phyloP scores from a whole-genome alignment of 139 green algal species.

The Picochlorum sp. region DNA sequence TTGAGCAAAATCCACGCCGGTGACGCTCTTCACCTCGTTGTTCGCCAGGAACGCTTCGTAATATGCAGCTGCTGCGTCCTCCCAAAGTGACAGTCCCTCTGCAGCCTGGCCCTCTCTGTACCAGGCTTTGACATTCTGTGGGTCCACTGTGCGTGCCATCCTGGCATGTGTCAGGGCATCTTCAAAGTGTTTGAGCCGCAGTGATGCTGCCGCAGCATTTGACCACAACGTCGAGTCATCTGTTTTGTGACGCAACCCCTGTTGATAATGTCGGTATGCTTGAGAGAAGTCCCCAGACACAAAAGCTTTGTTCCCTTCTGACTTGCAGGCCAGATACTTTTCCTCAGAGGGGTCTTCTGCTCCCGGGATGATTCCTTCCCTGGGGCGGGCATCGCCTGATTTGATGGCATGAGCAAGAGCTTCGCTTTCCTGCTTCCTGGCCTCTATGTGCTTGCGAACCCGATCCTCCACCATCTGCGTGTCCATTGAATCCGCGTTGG shows the following conservation, averaged over 20 bases:
- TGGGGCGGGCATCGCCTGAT: not conserved
- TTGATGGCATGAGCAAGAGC: not conserved
- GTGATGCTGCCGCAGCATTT: constrained; percentile 10
- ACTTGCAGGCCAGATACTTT: not conserved
- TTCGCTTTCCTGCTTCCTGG: not conserved
- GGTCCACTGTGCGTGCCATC: constrained; percentile 2
- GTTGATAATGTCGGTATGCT: not conserved
- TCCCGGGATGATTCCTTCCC: not conserved
- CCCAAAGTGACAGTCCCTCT: constrained; percentile 8
- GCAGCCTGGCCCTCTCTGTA: constrained; percentile 12
- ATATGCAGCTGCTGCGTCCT: constrained; percentile 10
- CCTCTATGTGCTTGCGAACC: no score
- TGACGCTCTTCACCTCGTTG: not conserved
- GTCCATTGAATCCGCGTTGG: not conserved
- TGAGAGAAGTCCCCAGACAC: not conserved
- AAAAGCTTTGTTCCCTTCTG: constrained; percentile 7
- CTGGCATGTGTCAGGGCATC: constrained; percentile 9
- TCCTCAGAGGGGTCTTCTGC: not conserved
- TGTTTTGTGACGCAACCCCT: constrained; percentile 3
- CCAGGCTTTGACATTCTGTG: constrained; percentile 10
- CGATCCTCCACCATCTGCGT: not conserved
- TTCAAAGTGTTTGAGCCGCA: constrained; percentile 4
- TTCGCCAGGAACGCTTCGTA: constrained; percentile 8
- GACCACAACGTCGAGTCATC: constrained; percentile 1
- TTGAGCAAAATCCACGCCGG: constrained; percentile 2